Evolutionary conservation across 768 basidiomycete genomes (phyloP).

Genomic region (Cystofilobasidium macerans): DNA sequence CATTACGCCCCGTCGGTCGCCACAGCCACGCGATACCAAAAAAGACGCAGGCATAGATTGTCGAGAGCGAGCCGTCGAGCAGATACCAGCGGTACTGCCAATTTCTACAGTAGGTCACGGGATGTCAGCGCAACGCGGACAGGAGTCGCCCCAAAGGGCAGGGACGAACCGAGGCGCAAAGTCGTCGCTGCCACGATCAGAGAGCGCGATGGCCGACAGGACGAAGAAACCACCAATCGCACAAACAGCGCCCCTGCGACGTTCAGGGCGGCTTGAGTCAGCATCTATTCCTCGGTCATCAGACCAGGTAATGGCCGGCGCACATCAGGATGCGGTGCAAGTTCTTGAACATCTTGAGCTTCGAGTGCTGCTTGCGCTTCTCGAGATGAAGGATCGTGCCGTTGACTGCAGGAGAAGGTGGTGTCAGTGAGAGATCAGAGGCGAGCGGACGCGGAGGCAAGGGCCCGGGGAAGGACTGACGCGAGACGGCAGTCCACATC

Average conservation of each 20-base stretch:
- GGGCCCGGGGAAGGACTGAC: neutral
- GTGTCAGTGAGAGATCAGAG: neutral
- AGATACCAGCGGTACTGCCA: slow-evolving; percentile 77
- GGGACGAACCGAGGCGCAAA: slow-evolving; percentile 54
- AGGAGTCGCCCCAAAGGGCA: neutral
- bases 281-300: too few relatives aligned
- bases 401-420: slow-evolving; percentile 33
- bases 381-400: slow-evolving; percentile 80
- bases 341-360: slow-evolving; percentile 32
- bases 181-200: slow-evolving; percentile 82
- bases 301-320: neutral
- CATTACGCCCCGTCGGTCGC: slow-evolving; percentile 61
- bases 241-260: slow-evolving; percentile 49
- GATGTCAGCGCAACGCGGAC: neutral
- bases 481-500: slow-evolving; percentile 75
- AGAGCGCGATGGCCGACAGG: slow-evolving; percentile 80
- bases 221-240: slow-evolving; percentile 83
- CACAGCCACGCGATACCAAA: slow-evolving; percentile 74
- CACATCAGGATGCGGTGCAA: slow-evolving; percentile 70
- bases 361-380: slow-evolving; percentile 51
- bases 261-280: neutral
- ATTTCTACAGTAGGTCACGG: neutral
- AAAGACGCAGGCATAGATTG: slow-evolving; percentile 77
- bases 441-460: slow-evolving; percentile 2
- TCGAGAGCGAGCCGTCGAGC: slow-evolving; percentile 83